Base-by-base conservation (phyloP, 2,329 filamentous ascomycete species). In the Botrytis tulipae region DNA sequence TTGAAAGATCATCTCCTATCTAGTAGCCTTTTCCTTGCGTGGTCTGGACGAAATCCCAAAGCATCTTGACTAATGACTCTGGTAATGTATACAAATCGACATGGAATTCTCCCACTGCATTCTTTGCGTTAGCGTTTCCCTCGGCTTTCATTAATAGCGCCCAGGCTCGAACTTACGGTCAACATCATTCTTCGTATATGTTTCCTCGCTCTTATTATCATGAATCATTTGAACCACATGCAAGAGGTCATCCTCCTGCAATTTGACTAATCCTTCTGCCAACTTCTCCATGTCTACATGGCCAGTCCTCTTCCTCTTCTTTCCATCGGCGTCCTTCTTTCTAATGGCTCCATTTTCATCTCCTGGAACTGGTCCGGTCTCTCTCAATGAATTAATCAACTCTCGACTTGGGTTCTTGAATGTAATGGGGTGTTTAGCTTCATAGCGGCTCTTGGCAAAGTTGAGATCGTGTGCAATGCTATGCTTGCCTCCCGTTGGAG, bases 61-160 rank as follows among this genome's bases (percentile, higher is more conserved):
- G 90, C 90, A 94, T 94, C 83, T 96, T 97, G 81, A 96, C 92
- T 54, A 98, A 87, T 42, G 86, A 84, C 77, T 98, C 96, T 1
- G 96, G 95, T 76, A 99, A 90, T n/a, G 96, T 98, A 85, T 97
- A 98, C 74, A 99, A 88, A 81, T 99, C 96, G 78, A 99, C 95
- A 75, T 97, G 96, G 85, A 99, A 99, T 84, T 99, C 96, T 80
- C 96, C 96, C 80, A 95, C 94, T 93, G 71, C 61, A 48, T 57
- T n/a, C 3, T 25, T 25, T n/a, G 20, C 14, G 40, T 69, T 69
- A 69, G 66, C 16, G 25, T 59, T 54, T 4, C n/a, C 6, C 18
- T 25, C 4, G 22, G 9, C 37, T 57, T 51, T 42, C 8, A 22
- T 54, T n/a, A 40, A 14, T 60, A 29, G 22, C 42, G 44, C 66